Conservation (phyloP, 495 filamentous ascomycete genomes). For the Penicillium flavigenum region DNA sequence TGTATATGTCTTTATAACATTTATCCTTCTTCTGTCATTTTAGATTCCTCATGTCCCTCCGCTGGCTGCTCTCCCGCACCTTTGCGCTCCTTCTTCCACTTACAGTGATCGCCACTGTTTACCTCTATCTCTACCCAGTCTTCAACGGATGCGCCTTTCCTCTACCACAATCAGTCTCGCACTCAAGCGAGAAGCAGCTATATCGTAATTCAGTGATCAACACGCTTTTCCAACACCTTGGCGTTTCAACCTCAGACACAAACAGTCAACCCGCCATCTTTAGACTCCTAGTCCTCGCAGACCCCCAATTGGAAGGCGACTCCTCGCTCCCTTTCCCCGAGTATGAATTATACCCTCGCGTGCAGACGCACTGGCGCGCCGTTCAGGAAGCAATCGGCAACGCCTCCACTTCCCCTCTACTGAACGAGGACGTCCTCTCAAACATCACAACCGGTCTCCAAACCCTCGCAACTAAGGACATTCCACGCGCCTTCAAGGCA, state of each 20-base stretch:
- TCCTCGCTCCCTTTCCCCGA: constrained; percentile 68
- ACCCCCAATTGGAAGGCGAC: constrained; percentile 95
- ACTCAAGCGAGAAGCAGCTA: not conserved
- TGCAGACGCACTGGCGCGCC: constrained; percentile 50
- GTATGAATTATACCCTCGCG: constrained; percentile 59
- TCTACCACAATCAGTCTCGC: constrained; percentile 38
- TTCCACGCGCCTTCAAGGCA: constrained; percentile 59
- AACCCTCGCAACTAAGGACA: constrained; percentile 59
- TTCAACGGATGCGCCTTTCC: constrained; percentile 83
- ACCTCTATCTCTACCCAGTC: constrained; percentile 86
- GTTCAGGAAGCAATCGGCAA: constrained; percentile 27
- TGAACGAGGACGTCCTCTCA: constrained; percentile 31
- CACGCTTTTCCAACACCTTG: constrained; percentile 51
- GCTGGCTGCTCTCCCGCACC: constrained; percentile 57
- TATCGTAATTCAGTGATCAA: constrained; percentile 41
- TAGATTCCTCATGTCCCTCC: constrained; percentile 50
- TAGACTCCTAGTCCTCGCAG: constrained; percentile 83
- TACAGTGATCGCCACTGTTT: constrained; percentile 64
- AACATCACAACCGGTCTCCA: constrained; percentile 48
- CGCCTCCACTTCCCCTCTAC: constrained; percentile 17
- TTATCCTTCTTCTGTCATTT: constrained; percentile 14
- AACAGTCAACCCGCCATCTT: constrained; percentile 58
- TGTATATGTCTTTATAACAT: constrained; percentile 24
- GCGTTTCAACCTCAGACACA: constrained; percentile 22
- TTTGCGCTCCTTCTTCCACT: constrained; percentile 68